Base-by-base conservation (phyloP, 345 rosid genomes). In the Leavenworthia alabamica region DNA sequence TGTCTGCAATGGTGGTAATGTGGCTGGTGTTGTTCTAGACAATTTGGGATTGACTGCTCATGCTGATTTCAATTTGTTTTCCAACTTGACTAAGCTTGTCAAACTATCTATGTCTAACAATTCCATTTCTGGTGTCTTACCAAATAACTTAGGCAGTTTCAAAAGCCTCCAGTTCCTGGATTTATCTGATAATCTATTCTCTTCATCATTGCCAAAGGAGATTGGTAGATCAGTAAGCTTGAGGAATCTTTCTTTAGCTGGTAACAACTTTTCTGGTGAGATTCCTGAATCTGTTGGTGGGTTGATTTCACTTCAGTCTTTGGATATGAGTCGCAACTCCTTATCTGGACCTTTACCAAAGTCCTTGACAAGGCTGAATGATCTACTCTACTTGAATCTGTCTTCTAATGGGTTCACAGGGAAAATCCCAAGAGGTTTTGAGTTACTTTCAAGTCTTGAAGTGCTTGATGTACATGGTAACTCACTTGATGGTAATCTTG, bases 101-200 rank as follows among this genome's bases (percentile, higher is more conserved):
- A 89, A 82, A 15, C 96, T 93, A 26, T 93, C 99, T 13, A 79
- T 93, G 89, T 59, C 94, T 1, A 89, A 89, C 79, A 93, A 93
- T 74, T 86, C 96, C 53, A 83, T 93, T 17, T 56, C 85, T 0
- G 97, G 97, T 22, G 64, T 70, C 42, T 66, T 93, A 26, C 96
- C 99, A 13, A 75, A 65, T 49, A 82, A 79, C 43, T 70, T 89
- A 28, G 91, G 76, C n/a, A 72, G 58, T 64, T 81, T 85, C 80
- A 79, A 67, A 59, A 83, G 75, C 74, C 97, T 93, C 7, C 81
- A 83, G 79, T 89, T 80, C 71, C 67, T 93, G 64, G 94, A 93
- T 70, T 57, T 93, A 24, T 89, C 99, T 5, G 73, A 81, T 64
- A 93, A 93, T 68, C 74, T 83, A 6, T 89, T 93, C 68, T 82